Conservation (phyloP, 768 basidiomycete species). For the Tricholoma furcatifolium region DNA sequence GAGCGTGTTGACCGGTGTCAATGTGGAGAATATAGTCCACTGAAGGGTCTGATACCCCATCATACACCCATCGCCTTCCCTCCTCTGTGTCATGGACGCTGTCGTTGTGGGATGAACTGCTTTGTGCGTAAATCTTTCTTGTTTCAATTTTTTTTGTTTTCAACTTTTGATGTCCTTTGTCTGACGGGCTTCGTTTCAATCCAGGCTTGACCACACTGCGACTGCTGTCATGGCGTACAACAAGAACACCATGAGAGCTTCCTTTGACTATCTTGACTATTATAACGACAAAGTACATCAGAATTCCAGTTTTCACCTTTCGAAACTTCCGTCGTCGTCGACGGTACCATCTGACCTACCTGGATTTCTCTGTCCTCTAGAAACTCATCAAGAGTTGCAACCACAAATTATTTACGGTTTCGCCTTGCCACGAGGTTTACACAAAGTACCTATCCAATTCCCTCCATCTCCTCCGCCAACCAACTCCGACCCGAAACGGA, state of each 20-base stretch:
- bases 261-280: slow-evolving; percentile 1
- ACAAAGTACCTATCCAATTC: slow-evolving; percentile 1
- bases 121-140: slow-evolving; percentile 15
- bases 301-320: not conserved
- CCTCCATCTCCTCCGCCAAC: slow-evolving; percentile 27
- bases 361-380: slow-evolving; percentile 14
- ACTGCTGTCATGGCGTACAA: slow-evolving; percentile 8
- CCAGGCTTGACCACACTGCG: slow-evolving; percentile 13
- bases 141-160: not conserved
- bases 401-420: not conserved
- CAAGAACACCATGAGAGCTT: slow-evolving; percentile 9
- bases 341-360: slow-evolving; percentile 11
- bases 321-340: slow-evolving; percentile 6
- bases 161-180: slow-evolving; percentile 3
- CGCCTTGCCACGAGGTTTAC: not conserved
- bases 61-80: slow-evolving; percentile 9
- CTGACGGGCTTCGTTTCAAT: slow-evolving; percentile 10
- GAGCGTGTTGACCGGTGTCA: slow-evolving; percentile 20
- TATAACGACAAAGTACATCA: slow-evolving; percentile 6
- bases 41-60: slow-evolving; percentile 11
- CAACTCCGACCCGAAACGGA: slow-evolving; percentile 24
- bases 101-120: slow-evolving; percentile 14
- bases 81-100: slow-evolving; percentile 11
- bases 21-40: slow-evolving; percentile 13
- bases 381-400: not conserved